phyloP scores from a whole-genome alignment of 257 asterid species.

The Orobanche coerulescens region DNA sequence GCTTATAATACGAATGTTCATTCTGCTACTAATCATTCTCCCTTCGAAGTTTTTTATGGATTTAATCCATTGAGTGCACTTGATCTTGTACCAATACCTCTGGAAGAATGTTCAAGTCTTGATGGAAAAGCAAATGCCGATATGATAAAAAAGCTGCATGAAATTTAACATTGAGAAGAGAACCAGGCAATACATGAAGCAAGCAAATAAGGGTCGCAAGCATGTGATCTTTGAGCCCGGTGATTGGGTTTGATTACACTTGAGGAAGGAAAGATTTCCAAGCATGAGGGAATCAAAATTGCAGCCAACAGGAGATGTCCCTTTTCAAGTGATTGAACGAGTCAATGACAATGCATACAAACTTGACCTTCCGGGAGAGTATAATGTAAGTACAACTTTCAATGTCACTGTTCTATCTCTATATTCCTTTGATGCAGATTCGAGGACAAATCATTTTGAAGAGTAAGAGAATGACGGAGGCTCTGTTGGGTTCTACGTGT shows the following conservation, averaged over 20 bases:
- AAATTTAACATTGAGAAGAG: not conserved
- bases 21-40: not conserved
- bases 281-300: too few species aligned
- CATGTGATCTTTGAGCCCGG: not conserved
- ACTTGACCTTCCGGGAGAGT: not conserved
- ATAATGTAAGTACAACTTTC: not conserved
- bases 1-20: not conserved
- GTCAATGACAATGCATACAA: not conserved
- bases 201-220: not conserved
- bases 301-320: not conserved
- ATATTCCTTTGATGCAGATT: not conserved
- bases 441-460: not conserved
- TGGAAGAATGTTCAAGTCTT: too few species aligned
- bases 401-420: not conserved
- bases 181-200: not conserved
- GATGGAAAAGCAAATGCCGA: not conserved
- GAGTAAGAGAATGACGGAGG: not conserved
- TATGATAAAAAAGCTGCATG: not conserved
- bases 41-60: not conserved
- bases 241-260: not conserved
- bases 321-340: not conserved
- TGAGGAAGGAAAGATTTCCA: not conserved
- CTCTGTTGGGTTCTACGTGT: too few species aligned
- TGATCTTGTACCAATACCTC: too few species aligned
- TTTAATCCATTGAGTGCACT: not conserved